These are phyloP conservation scores for Pleurotus citrinopileatus DNA, from an alignment of 768 basidiomycete genomes.

Conservation along the genomic window DNA sequence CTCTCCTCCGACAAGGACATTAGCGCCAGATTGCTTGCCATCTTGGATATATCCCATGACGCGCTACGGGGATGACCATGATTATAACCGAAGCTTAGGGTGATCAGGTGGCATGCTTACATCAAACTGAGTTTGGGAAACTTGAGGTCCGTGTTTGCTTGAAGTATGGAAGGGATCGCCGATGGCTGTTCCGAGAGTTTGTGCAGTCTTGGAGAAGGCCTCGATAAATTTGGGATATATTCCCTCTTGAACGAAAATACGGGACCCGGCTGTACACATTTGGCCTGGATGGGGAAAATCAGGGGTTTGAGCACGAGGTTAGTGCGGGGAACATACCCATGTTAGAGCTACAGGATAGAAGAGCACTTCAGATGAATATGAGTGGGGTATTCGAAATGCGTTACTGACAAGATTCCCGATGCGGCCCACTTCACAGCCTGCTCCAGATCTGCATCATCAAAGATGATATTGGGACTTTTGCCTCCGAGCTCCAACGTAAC, in stretches of 20 bases:
- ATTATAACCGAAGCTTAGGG: conserved; percentile 13
- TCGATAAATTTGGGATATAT: conserved; percentile 59
- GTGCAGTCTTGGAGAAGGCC: conserved; percentile 32
- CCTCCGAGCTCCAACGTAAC: conserved; percentile 76
- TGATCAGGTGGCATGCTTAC: conserved; percentile 22
- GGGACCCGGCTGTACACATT: conserved; percentile 50
- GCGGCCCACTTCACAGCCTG: conserved; percentile 56
- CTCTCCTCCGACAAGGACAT: conserved; percentile 55
- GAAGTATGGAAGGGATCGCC: conserved; percentile 43
- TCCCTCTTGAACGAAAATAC: conserved; percentile 53
- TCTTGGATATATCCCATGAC: conserved; percentile 74
- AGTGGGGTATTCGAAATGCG: too few species aligned
- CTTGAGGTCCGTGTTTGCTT: conserved; percentile 45
- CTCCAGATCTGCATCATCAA: conserved; percentile 59
- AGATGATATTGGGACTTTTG: conserved; percentile 62
- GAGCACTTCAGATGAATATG: not conserved
- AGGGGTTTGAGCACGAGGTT: conserved; percentile 1
- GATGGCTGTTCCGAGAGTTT: conserved; percentile 36
- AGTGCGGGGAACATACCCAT: conserved; percentile 5
- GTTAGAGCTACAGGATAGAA: conserved; percentile 14
- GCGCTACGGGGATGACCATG: conserved; percentile 35
- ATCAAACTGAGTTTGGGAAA: conserved; percentile 46
- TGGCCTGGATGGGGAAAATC: conserved; percentile 37
- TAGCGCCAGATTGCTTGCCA: conserved; percentile 71
- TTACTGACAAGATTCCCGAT: conserved; percentile 55